A percentile compares a stretch with the other conserved stretches of the same genome.
phyloP scores from a whole-genome alignment of 2,329 filamentous ascomycete species.

The Exophiala phaeomuriformis region DNA sequence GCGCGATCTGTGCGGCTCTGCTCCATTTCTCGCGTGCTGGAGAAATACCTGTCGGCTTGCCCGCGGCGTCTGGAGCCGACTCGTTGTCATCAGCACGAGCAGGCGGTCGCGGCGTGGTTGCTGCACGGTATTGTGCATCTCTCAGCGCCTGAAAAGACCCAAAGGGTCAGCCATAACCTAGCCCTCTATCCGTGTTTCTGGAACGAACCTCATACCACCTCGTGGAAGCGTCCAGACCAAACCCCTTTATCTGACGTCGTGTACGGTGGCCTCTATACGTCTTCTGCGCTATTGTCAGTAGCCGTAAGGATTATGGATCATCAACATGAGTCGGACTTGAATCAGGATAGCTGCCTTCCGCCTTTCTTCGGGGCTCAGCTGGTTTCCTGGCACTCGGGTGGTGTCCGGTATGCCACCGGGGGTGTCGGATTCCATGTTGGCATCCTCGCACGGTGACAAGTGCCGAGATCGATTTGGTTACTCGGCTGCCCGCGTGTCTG shows the following conservation, averaged over 20 bases:
- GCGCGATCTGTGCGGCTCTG: conserved; percentile 62
- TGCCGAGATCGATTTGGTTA: too few species aligned
- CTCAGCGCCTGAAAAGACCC: conserved; percentile 44
- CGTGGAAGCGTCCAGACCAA: conserved; percentile 60
- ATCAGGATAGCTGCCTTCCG: not conserved
- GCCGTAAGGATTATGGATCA: not conserved
- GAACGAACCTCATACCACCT: conserved; percentile 61
- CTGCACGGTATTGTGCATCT: conserved; percentile 50
- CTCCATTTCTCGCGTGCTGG: conserved; percentile 66
- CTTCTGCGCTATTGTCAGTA: conserved; percentile 40
- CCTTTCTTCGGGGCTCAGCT: not conserved
- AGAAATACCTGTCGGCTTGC: conserved; percentile 23
- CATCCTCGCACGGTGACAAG: not conserved
- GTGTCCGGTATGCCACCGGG: not conserved
- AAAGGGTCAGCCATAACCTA: conserved; percentile 34
- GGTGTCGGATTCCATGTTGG: not conserved
- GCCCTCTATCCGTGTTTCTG: not conserved
- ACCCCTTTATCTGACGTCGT: conserved; percentile 62
- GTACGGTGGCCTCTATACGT: conserved; percentile 71
- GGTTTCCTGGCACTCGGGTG: not conserved
- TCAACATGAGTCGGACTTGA: not conserved
- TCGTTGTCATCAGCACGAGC: not conserved
- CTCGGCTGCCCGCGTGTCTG: too few species aligned
- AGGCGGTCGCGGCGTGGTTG: conserved; percentile 39
- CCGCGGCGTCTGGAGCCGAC: not conserved